Evolutionary conservation across 108 stramenopile species (phyloP), one percentile per base, ranked within the genome.

Genomic region (Fistulifera pelliculosa): DNA sequence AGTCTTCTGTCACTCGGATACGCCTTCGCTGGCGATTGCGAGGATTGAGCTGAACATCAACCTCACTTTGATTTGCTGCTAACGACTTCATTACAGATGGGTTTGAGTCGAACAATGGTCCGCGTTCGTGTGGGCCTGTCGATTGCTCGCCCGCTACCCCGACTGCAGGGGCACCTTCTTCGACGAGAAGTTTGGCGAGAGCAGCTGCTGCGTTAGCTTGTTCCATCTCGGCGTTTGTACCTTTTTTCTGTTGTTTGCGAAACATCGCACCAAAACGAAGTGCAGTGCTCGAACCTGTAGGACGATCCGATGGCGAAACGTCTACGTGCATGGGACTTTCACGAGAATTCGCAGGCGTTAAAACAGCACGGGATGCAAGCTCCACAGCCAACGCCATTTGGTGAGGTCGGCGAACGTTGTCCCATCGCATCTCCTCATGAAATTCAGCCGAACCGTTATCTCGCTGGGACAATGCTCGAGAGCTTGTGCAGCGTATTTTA

Each of bases 341-440:
- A 28, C 56, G 25, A 7, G 47, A 23, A 52, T 79, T 79, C 23
- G 44, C 15, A 2, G 76, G 76, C 41, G 71, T 52, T 14, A 56
- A 38, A n/a, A 65, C 76, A 16, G 70, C 69, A 25, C 64, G 52
- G 1, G 83, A 76, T 41, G 62, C 71, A 10, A 83, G 43, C 62
- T 83, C 75, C 8, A 85, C 56, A 14, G 49, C 70, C 14, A 85
- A 47, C 2, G 66, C 70, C 41, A 68, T 62, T 55, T 74, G 56
- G 19, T 64, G 51, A 17, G 81, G 83, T 41, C 57, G 56, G 8
- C 38, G 21, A 5, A 76, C 22, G 24, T 48, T 26, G 56, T 90
- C 82, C 88, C 88, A 90, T 40, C 88, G 70, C 50, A 79, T 63
- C 54, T 90, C 88, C 62, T 90, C 81, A 56, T 85, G 69, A 70